A percentile compares a stretch with the other conserved stretches of the same genome.
Conservation (phyloP, 805 yeast species). For the Schwanniomyces vanrijiae region DNA sequence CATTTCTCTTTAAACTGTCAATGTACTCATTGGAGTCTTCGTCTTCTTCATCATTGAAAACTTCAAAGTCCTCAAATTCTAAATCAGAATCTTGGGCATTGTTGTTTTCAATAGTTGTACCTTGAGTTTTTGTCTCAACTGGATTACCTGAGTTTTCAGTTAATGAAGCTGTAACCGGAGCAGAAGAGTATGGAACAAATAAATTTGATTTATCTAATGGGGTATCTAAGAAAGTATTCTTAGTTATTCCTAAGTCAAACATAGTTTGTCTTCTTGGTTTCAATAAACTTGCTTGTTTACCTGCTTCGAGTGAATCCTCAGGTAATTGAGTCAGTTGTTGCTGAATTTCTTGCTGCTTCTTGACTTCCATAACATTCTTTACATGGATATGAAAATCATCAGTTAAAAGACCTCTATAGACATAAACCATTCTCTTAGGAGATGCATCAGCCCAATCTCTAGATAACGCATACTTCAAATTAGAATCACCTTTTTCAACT, state of each 20-base stretch:
- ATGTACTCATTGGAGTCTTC: conserved; percentile 35
- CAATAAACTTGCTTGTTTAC: conserved; percentile 28
- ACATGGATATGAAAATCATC: conserved; percentile 76
- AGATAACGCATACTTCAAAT: conserved; percentile 69
- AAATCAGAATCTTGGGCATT: conserved; percentile 34
- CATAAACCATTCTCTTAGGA: conserved; percentile 87
- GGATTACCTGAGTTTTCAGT: conserved; percentile 28
- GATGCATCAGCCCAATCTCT: conserved; percentile 92
- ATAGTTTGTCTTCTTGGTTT: conserved; percentile 54
- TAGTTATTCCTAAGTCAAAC: conserved; percentile 48
- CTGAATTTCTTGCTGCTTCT: conserved; percentile 27
- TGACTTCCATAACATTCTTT: conserved; percentile 58
- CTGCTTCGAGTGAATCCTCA: conserved; percentile 35
- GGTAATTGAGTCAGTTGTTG: conserved; percentile 5
- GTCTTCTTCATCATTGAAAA: conserved; percentile 43
- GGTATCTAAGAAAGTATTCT: conserved; percentile 43
- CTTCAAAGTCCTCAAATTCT: conserved; percentile 52
- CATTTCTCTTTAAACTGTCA: conserved; percentile 43
- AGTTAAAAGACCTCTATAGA: conserved; percentile 75
- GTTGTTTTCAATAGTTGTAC: conserved; percentile 1
- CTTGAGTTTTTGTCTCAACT: conserved; percentile 3
- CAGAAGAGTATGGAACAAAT: conserved; percentile 68
- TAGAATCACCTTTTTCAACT: conserved; percentile 79
- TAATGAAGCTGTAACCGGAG: conserved; percentile 75
- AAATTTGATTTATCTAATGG: conserved; percentile 43